Base-by-base conservation (phyloP, 1,284 basidiomycete genomes). In the Moesziomyces sp. region DNA sequence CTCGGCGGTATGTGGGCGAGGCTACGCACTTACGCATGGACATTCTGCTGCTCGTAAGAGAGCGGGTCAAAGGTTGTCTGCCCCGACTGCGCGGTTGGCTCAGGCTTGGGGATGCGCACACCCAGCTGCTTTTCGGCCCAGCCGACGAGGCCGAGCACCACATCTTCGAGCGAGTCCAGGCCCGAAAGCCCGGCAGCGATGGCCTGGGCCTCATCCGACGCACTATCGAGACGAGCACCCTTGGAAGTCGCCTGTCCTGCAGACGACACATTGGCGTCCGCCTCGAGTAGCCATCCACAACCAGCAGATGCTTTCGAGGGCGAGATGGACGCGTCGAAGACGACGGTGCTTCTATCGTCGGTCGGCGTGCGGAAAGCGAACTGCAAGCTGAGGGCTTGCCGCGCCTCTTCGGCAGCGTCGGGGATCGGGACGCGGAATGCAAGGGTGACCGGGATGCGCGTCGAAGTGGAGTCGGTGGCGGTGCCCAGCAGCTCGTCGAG, bases 1-100 rank as follows among this genome's bases (percentile, higher is more conserved):
- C 30, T 21, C 18, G 21, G 18, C 44, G 45, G 7, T 34, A 9
- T 9, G 26, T 23, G 4, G 28, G 30, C 30, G 28, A 19, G 56
- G 46, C 53, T 64, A 65, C 46, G 58, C 58, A 78, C 81, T 74
- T 68, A 83, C 81, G 74, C 78, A 68, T 83, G 81, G 2, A 83
- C 82, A 52, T 82, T 83, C 43, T 76, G 56, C 46, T 79, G 68
- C 60, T 83, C 82, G 58, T 79, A 83, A 4, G 52, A 51, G 30
- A 65, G 63, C n/a, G 80, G 68, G 23, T 81, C 69, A 26, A 63
- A 69, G 3, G 38, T 30, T 0, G 14, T 26, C 16, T 19, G 45
- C 24, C 21, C n/a, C 23, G 6, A 5, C 13, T 19, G 24, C 19
- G 54, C 53, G 35, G 43, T 43, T 34, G 72, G 67, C 43, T 60